Percentiles rank a stretch among this genome's conserved stretches.
Conservation (phyloP, 371 early-diverging fungal species). For the Mortierella sp. region DNA sequence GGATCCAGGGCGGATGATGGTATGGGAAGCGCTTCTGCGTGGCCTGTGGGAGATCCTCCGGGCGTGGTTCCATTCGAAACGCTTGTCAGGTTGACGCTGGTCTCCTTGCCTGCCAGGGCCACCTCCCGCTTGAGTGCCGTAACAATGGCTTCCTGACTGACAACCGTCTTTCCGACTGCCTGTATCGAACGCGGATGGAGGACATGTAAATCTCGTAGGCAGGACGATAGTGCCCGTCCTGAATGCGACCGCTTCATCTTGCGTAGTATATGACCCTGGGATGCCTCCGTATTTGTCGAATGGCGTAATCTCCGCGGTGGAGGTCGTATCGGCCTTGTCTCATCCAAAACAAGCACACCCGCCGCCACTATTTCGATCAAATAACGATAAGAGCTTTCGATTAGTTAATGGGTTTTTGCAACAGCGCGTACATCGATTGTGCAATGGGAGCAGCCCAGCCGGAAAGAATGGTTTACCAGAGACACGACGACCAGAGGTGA, state of each 20-base stretch:
- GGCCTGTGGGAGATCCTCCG: not conserved
- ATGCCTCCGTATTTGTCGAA: slow-evolving; percentile 31
- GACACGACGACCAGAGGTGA: slow-evolving; percentile 38
- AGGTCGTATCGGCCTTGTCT: slow-evolving; percentile 28
- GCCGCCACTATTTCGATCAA: slow-evolving; percentile 39
- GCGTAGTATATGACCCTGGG: slow-evolving; percentile 38
- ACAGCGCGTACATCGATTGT: too few relatives aligned
- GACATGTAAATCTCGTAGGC: slow-evolving; percentile 25
- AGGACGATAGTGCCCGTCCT: slow-evolving; percentile 37
- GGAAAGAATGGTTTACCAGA: slow-evolving; percentile 21
- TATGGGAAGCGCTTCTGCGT: not conserved
- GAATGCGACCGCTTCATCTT: slow-evolving; percentile 52
- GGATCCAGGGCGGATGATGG: not conserved
- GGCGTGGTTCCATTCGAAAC: not conserved
- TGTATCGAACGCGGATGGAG: slow-evolving; percentile 29
- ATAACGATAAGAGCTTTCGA: not conserved
- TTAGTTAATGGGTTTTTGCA: too few relatives aligned
- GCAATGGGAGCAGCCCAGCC: not conserved
- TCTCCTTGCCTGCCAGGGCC: slow-evolving; percentile 20
- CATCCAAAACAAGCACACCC: slow-evolving; percentile 47
- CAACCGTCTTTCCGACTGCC: slow-evolving; percentile 12
- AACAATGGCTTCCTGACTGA: slow-evolving; percentile 12
- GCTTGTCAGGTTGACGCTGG: slow-evolving; percentile 20
- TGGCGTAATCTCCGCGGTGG: slow-evolving; percentile 35
- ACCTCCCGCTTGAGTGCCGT: slow-evolving; percentile 32